Conservation (phyloP, 2,329 filamentous ascomycete species). For the Thielaviopsis cerberus region DNA sequence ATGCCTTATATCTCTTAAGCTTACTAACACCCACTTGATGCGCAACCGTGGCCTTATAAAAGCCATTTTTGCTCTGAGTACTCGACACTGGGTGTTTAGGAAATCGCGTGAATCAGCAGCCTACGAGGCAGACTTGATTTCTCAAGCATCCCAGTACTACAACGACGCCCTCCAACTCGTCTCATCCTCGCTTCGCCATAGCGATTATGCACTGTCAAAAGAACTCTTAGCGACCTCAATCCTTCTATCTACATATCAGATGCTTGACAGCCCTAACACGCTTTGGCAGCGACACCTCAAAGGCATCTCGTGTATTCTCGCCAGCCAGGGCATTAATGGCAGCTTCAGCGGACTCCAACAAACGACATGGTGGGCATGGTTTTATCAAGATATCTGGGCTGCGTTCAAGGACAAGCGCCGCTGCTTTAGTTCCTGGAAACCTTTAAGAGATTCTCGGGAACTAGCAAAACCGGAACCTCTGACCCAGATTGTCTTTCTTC, state of each 20-base stretch:
- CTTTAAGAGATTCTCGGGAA: neutral
- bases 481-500: neutral
- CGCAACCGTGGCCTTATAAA: neutral
- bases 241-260: neutral
- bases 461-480: neutral
- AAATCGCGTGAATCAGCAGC: neutral
- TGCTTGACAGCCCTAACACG: neutral
- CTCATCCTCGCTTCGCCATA: neutral
- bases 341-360: neutral
- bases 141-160: neutral
- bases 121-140: neutral
- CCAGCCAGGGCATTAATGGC: neutral
- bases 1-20: neutral
- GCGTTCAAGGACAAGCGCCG: neutral
- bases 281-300: neutral
- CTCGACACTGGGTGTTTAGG: neutral
- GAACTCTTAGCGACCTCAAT: neutral
- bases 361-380: neutral
- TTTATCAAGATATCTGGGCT: neutral
- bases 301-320: neutral
- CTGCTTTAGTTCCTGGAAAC: neutral
- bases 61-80: neutral
- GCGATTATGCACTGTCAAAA: neutral
- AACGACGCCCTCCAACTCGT: neutral
- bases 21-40: neutral